Percentiles rank a stretch among this genome's conserved stretches.
Evolutionary conservation across 2,329 filamentous ascomycete genomes (phyloP).

Genomic region (Canariomyces notabilis): DNA sequence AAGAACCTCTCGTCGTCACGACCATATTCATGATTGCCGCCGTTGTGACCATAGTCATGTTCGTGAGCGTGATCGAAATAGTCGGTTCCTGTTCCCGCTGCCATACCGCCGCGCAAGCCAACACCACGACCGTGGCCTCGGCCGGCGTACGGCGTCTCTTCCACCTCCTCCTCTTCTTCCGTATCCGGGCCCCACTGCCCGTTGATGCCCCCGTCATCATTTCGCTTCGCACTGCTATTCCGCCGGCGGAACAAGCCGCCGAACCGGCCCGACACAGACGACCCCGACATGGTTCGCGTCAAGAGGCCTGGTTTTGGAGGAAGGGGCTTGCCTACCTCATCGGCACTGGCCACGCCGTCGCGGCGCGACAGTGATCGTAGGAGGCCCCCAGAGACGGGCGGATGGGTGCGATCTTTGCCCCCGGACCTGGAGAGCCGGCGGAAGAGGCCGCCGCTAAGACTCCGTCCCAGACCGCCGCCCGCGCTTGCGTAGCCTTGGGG

Average conservation of each 20-base stretch:
- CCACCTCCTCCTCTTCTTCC: conserved; percentile 37
- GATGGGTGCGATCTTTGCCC: conserved; percentile 21
- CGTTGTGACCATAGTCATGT: conserved; percentile 41
- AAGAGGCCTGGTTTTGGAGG: conserved; percentile 17
- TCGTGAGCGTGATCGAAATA: conserved; percentile 32
- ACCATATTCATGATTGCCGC: conserved; percentile 40
- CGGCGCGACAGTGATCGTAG: conserved; percentile 24
- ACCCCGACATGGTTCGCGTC: conserved; percentile 28
- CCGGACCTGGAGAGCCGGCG: conserved; percentile 29
- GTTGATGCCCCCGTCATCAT: conserved; percentile 51
- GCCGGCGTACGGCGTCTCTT: conserved; percentile 21
- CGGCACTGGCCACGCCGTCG: conserved; percentile 21
- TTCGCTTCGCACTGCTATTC: conserved; percentile 37
- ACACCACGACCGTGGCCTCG: too few species aligned
- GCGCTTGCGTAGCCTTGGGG: conserved; percentile 38
- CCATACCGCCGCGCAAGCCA: conserved; percentile 34
- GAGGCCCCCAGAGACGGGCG: conserved; percentile 24
- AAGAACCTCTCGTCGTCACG: conserved; percentile 56
- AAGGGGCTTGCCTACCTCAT: conserved; percentile 16
- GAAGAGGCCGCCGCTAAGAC: conserved; percentile 22
- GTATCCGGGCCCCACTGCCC: conserved; percentile 46
- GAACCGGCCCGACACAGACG: conserved; percentile 25
- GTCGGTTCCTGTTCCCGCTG: conserved; percentile 29
- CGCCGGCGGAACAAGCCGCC: conserved; percentile 37
- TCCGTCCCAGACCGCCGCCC: conserved; percentile 35